Evolutionary conservation across 2,329 filamentous ascomycete genomes (phyloP).

Genomic region (Paraphoma sp.): DNA sequence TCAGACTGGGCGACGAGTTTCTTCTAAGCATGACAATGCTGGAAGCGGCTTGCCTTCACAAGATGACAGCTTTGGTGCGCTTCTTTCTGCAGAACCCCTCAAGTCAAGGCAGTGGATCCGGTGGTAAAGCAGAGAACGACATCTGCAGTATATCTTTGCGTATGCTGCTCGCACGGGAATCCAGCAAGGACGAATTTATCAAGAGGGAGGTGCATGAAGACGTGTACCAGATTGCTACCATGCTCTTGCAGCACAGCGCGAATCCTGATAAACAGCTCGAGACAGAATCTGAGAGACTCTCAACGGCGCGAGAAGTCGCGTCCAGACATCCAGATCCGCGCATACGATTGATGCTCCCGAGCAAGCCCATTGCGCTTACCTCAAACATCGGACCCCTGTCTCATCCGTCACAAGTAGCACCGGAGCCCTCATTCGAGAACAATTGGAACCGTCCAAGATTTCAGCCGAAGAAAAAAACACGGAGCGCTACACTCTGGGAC

Average conservation of each 20-base stretch:
- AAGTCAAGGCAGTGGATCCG: too few species aligned
- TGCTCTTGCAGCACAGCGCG: slow-evolving; percentile 14
- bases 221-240: slow-evolving; percentile 13
- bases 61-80: not conserved
- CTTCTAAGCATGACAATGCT: not conserved
- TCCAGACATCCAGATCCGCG: slow-evolving; percentile 11
- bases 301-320: slow-evolving; percentile 3
- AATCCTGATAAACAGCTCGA: slow-evolving; percentile 3
- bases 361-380: not conserved
- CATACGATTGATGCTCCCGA: not conserved
- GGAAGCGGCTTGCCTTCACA: not conserved
- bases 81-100: not conserved
- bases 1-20: not conserved
- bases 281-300: not conserved
- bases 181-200: slow-evolving; percentile 3
- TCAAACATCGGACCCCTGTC: too few species aligned
- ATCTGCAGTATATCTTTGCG: not conserved
- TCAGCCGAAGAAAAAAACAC: too few species aligned
- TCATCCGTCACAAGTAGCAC: too few species aligned
- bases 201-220: slow-evolving; percentile 16
- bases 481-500: too few species aligned
- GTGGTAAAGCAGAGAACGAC: not conserved
- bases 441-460: too few species aligned
- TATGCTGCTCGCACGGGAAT: not conserved
- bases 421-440: too few species aligned